Percentiles rank a stretch among this genome's conserved stretches.
Evolutionary conservation across 2,329 filamentous ascomycete genomes (phyloP).

Genomic region (Diaporthe sp.): DNA sequence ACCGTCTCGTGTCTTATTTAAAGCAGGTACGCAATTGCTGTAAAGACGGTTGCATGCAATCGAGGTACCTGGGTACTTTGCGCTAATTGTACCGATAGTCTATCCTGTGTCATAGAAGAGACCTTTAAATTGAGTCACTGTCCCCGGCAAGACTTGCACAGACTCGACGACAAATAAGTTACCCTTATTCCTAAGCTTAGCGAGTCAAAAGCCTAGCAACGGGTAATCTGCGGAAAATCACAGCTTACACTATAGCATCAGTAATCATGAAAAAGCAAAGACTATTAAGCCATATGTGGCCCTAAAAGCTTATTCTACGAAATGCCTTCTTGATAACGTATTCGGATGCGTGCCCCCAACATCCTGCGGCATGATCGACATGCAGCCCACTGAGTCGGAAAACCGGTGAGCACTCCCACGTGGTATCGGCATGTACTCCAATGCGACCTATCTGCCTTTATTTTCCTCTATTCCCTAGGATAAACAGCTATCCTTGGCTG

Average conservation of each 20-base stretch:
- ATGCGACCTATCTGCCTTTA: not conserved
- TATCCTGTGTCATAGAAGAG: no score
- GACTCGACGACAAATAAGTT: not conserved
- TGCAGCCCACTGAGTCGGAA: slow-evolving; percentile 20
- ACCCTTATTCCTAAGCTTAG: not conserved
- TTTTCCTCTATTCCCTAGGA: not conserved
- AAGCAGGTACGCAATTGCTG: not conserved
- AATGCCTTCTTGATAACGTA: not conserved
- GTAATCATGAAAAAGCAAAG: not conserved
- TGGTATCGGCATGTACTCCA: not conserved
- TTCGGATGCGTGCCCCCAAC: no score
- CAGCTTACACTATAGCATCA: not conserved
- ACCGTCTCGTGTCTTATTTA: no score
- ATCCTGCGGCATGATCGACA: slow-evolving; percentile 1
- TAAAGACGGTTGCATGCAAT: not conserved
- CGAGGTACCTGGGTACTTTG: no score
- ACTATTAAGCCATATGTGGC: not conserved
- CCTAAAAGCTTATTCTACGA: not conserved
- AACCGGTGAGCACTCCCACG: not conserved
- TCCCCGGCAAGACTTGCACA: not conserved
- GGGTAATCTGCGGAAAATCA: not conserved
- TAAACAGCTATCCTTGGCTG: not conserved
- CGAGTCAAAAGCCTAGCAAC: not conserved
- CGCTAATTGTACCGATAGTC: no score
- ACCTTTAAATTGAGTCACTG: not conserved